Base-by-base conservation (phyloP, 1,284 basidiomycete genomes). In the Melampsora occidentalis region DNA sequence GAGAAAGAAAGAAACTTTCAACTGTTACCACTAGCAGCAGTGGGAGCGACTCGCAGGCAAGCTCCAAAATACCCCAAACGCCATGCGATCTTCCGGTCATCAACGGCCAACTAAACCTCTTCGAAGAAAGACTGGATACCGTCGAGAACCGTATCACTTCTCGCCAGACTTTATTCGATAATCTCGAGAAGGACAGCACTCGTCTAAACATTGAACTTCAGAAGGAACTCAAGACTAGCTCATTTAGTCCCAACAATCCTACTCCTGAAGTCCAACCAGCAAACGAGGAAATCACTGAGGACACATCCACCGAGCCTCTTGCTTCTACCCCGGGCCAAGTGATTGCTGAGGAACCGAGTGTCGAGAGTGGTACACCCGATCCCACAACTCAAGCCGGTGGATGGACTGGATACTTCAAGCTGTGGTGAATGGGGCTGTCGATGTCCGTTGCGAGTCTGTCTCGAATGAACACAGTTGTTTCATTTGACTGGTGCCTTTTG, bases 1-100 rank as follows among this genome's bases (percentile, higher is more conserved):
- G 69, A 31, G 69, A 71, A 20, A 57, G 69, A 31, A 71, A 71
- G 42, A 71, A 71, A 48, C 59, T 71, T 6, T 71, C 69, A 9
- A 71, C 69, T 20, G 53, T 59, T 39, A 71, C 69, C 59, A 18
- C 59, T n/a, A 71, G 69, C 39, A 71, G 59, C 59, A 49, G 53
- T 39, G 62, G 57, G n/a, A 61, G 57, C 14, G 62, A 57, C n/a
- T 61, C 57, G 39, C 59, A 59, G 42, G 48, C 68, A 10, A 69
- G 31, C 25, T 71, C 69, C 39, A 63, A 39, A 49, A 28, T 33
- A 28, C 69, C 69, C 25, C 33, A 20, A 5, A 71, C 69, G 2
- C 69, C 69, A 2, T 62, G 51, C 35, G 59, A 71, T 62, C 42
- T 71, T 42, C 69, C 69, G 14, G 20, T 20, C 25, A 42, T 71